phyloP scores from a whole-genome alignment of 2,329 filamentous ascomycete genomes.

The Madurella fahalii region DNA sequence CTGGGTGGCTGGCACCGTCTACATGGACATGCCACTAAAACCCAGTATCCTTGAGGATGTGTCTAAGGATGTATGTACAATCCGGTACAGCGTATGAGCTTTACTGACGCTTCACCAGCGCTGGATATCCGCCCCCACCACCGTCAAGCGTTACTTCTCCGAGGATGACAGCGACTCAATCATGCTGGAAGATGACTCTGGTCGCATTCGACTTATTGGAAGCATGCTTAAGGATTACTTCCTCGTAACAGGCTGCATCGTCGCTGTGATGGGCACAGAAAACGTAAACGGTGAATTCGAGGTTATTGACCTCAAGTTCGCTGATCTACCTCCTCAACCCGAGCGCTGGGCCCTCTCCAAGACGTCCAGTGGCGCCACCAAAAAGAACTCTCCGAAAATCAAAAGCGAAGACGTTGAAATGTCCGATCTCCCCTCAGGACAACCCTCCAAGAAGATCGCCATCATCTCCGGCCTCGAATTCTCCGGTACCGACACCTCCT shows the following conservation, averaged over 20 bases:
- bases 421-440: slow-evolving; percentile 31
- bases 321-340: slow-evolving; percentile 79
- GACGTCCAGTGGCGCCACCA: slow-evolving; percentile 30
- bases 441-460: slow-evolving; percentile 57
- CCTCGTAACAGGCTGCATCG: slow-evolving; percentile 87
- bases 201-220: slow-evolving; percentile 76
- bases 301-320: slow-evolving; percentile 82
- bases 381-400: slow-evolving; percentile 30
- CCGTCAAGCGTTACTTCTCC: slow-evolving; percentile 71
- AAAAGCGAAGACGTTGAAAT: slow-evolving; percentile 58
- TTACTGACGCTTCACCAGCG: slow-evolving; percentile 49
- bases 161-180: slow-evolving; percentile 59
- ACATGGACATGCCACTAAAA: slow-evolving; percentile 96
- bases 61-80: slow-evolving; percentile 70
- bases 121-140: slow-evolving; percentile 80
- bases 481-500: slow-evolving; percentile 65
- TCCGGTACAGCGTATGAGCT: not conserved
- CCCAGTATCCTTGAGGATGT: slow-evolving; percentile 95
- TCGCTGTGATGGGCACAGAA: slow-evolving; percentile 93
- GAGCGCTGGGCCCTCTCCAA: slow-evolving; percentile 71
- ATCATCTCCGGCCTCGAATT: slow-evolving; percentile 87
- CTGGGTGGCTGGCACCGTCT: slow-evolving; percentile 92
- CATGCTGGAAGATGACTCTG: slow-evolving; percentile 95
- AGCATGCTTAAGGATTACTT: slow-evolving; percentile 61
- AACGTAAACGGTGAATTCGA: slow-evolving; percentile 90